Percentiles rank a stretch among this genome's conserved stretches.
Evolutionary conservation across 208 protist species (phyloP).

Genomic region (Crithidia mellificae): DNA sequence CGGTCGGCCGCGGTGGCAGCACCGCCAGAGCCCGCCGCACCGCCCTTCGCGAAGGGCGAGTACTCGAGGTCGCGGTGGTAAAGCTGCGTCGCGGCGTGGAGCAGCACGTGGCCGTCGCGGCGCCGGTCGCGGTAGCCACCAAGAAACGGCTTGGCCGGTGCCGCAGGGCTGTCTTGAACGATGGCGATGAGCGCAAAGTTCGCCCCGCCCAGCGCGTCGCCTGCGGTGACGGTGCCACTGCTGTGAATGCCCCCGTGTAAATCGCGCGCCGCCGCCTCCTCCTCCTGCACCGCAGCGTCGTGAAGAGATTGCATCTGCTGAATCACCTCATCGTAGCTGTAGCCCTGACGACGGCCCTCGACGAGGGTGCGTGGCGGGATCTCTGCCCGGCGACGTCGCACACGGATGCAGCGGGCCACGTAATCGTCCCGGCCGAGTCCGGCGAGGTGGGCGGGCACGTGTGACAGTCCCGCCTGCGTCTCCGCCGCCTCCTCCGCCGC

Average conservation of each 20-base stretch:
- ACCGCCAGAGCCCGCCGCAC: neutral
- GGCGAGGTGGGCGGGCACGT: conserved; percentile 61
- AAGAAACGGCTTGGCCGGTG: conserved; percentile 80
- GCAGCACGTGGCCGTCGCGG: conserved; percentile 66
- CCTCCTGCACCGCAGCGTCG: conserved; percentile 16
- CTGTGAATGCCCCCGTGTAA: too few species aligned
- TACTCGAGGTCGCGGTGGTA: conserved; percentile 68
- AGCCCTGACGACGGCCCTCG: conserved; percentile 50
- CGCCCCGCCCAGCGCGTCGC: neutral
- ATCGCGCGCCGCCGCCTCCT: neutral
- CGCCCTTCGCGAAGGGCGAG: conserved; percentile 43
- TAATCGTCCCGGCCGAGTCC: conserved; percentile 41
- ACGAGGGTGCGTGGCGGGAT: conserved; percentile 60
- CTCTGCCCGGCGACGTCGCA: conserved; percentile 43
- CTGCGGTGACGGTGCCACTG: neutral
- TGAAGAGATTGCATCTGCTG: conserved; percentile 31
- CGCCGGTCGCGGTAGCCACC: conserved; percentile 90
- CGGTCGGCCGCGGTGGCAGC: conserved; percentile 18
- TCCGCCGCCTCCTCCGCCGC: conserved; percentile 18
- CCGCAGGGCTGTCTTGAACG: conserved; percentile 29
- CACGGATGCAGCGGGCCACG: conserved; percentile 51
- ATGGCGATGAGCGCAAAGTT: conserved; percentile 38
- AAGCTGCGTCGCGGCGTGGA: conserved; percentile 93
- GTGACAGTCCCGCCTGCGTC: conserved; percentile 18
- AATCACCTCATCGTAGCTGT: conserved; percentile 73